These are phyloP conservation scores for Stachybotrys chlorohalonatus DNA, from an alignment of 2,329 filamentous ascomycete species.

Conservation along the genomic window DNA sequence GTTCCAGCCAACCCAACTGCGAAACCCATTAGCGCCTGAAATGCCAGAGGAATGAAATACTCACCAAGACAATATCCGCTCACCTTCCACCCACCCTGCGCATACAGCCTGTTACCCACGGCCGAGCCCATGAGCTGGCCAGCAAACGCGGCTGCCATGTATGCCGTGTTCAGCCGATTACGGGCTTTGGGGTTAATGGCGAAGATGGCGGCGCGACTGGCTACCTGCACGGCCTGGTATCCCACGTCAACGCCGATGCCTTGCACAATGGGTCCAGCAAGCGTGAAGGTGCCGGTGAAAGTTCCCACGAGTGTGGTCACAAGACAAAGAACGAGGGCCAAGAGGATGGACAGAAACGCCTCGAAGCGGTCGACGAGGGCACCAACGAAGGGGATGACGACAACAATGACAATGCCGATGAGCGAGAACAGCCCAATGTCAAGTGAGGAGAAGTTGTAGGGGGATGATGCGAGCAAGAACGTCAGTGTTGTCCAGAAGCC, in stretches of 20 bases:
- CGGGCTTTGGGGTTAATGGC: slow-evolving; percentile 59
- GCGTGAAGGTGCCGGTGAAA: slow-evolving; percentile 53
- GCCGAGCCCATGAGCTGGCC: slow-evolving; percentile 66
- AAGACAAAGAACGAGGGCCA: slow-evolving; percentile 51
- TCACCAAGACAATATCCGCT: slow-evolving; percentile 30
- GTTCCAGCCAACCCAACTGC: slow-evolving; percentile 13
- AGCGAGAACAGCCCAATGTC: slow-evolving; percentile 71
- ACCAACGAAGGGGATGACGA: slow-evolving; percentile 60
- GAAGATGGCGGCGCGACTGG: slow-evolving; percentile 64
- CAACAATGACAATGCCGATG: slow-evolving; percentile 63
- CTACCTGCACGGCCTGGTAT: slow-evolving; percentile 63
- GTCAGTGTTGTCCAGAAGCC: slow-evolving; percentile 60
- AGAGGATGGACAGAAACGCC: slow-evolving; percentile 56
- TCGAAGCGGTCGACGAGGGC: slow-evolving; percentile 59
- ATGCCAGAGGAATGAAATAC: neutral
- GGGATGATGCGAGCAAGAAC: slow-evolving; percentile 62
- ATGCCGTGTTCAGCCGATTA: slow-evolving; percentile 73
- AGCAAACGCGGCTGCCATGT: slow-evolving; percentile 68
- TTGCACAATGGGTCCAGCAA: slow-evolving; percentile 65
- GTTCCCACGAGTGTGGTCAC: slow-evolving; percentile 59
- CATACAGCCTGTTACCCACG: slow-evolving; percentile 45
- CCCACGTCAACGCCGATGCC: slow-evolving; percentile 64
- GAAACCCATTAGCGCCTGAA: neutral
- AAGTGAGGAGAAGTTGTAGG: slow-evolving; percentile 59
- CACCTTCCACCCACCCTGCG: slow-evolving; percentile 39